phyloP scores from a whole-genome alignment of 768 basidiomycete species.

The Boletus rubroflammeus region DNA sequence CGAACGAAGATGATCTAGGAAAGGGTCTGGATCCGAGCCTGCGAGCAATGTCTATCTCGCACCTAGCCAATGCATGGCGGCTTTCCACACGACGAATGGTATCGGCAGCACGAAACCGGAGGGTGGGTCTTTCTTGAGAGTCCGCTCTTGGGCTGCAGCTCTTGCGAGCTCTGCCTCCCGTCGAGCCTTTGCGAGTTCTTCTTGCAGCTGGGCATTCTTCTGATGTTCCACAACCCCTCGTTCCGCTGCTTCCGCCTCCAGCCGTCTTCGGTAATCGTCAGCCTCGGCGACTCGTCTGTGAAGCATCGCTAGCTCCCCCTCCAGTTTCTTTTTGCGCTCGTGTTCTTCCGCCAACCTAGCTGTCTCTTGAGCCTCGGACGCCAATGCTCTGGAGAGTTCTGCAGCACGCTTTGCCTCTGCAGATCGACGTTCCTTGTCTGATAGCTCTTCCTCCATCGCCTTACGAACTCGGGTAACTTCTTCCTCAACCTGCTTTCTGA shows the following conservation, averaged over 20 bases:
- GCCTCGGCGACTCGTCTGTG: slow-evolving; percentile 26
- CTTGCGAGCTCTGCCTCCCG: slow-evolving; percentile 25
- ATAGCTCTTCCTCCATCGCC: slow-evolving; percentile 20
- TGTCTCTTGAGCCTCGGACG: slow-evolving; percentile 29
- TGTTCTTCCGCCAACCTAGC: slow-evolving; percentile 30
- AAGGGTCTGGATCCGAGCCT: neutral
- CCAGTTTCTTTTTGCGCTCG: slow-evolving; percentile 26
- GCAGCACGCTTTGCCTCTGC: slow-evolving; percentile 27
- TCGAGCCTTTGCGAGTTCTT: slow-evolving; percentile 29
- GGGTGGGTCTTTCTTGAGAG: slow-evolving; percentile 27
- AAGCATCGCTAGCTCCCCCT: slow-evolving; percentile 26
- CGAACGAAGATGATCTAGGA: slow-evolving; percentile 1
- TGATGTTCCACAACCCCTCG: slow-evolving; percentile 27
- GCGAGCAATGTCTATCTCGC: slow-evolving; percentile 14
- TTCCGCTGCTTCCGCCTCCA: slow-evolving; percentile 28
- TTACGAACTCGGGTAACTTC: slow-evolving; percentile 25
- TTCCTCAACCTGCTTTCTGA: slow-evolving; percentile 25
- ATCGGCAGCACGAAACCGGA: slow-evolving; percentile 30
- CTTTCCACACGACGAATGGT: slow-evolving; percentile 34
- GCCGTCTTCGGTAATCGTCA: slow-evolving; percentile 25
- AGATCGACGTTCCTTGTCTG: slow-evolving; percentile 21
- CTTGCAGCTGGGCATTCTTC: slow-evolving; percentile 28
- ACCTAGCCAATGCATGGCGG: slow-evolving; percentile 33
- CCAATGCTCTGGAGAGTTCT: slow-evolving; percentile 25
- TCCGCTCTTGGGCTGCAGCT: slow-evolving; percentile 24